These are phyloP conservation scores for Scutellaria barbata DNA, from an alignment of 257 asterid species.

Conservation along the genomic window DNA sequence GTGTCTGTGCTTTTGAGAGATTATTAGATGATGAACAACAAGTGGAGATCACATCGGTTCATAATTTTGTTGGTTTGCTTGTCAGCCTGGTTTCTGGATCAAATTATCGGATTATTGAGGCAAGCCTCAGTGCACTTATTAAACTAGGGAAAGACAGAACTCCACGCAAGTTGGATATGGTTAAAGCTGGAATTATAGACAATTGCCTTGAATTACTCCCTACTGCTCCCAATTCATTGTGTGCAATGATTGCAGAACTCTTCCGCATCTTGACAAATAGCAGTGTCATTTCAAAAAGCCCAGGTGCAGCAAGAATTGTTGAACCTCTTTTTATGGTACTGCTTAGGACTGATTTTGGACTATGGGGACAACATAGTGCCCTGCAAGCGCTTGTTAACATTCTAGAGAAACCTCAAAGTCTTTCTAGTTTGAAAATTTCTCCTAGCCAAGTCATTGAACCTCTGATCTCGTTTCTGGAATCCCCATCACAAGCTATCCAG, in stretches of 20 bases:
- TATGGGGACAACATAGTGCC: conserved; percentile 93
- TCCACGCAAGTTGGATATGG: conserved; percentile 89
- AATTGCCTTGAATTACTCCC: conserved; percentile 79
- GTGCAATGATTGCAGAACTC: conserved; percentile 81
- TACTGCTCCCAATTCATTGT: conserved; percentile 66
- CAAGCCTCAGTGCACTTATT: conserved; percentile 75
- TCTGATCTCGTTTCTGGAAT: conserved; percentile 68
- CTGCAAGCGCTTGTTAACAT: conserved; percentile 87
- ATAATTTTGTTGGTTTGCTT: conserved; percentile 69
- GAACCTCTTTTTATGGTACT: conserved; percentile 81
- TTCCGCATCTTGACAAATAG: conserved; percentile 91
- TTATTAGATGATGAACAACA: conserved; percentile 76
- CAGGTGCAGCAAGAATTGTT: conserved; percentile 65
- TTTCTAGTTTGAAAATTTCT: conserved; percentile 63
- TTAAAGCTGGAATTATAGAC: conserved; percentile 77
- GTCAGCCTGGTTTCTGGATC: conserved; percentile 73
- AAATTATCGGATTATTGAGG: conserved; percentile 73
- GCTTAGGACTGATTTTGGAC: conserved; percentile 68
- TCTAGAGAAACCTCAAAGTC: conserved; percentile 85
- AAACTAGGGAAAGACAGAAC: conserved; percentile 89
- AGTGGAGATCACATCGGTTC: conserved; percentile 60
- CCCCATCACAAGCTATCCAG: conserved; percentile 86
- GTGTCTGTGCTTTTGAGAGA: conserved; percentile 80
- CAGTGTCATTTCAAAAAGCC: conserved; percentile 71
- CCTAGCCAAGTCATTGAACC: conserved; percentile 86